These are phyloP conservation scores for Wickerhamiella vanderwaltii DNA, from an alignment of 805 yeast genomes.

Conservation along the genomic window DNA sequence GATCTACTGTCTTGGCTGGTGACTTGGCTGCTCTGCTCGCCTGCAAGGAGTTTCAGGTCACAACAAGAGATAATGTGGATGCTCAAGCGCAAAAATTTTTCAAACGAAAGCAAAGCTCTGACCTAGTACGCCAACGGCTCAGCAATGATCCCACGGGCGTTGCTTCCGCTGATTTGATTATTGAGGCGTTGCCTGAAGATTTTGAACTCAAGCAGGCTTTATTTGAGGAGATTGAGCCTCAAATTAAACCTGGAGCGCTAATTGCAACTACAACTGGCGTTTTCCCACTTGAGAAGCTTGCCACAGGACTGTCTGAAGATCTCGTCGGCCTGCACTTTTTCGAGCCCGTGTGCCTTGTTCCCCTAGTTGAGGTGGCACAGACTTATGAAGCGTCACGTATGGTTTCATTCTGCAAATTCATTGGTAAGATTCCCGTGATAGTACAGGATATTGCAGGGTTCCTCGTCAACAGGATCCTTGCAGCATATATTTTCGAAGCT, in stretches of 20 bases:
- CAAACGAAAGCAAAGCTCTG: background rate
- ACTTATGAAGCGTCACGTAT: constrained; percentile 2
- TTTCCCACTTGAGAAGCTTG: constrained; percentile 2
- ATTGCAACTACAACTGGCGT: constrained; percentile 5
- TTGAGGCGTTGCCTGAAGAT: constrained; percentile 8
- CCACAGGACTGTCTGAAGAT: background rate
- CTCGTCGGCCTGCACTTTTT: constrained; percentile 7
- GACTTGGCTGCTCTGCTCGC: constrained; percentile 9
- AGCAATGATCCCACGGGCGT: background rate
- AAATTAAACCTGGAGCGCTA: constrained; percentile 1
- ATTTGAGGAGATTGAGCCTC: background rate
- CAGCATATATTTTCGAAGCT: constrained; percentile 63
- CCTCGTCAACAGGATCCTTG: background rate
- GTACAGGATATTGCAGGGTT: background rate
- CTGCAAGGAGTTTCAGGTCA: constrained; percentile 4
- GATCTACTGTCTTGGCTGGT: background rate
- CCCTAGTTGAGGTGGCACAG: constrained; percentile 6
- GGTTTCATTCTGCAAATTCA: constrained; percentile 4
- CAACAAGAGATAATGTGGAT: background rate
- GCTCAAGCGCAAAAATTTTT: background rate
- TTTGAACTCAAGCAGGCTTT: background rate
- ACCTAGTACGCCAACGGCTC: background rate
- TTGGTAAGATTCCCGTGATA: constrained; percentile 6
- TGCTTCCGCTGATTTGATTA: constrained; percentile 2
- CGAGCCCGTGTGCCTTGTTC: constrained; percentile 4